Conservation (phyloP, 2,329 filamentous ascomycete genomes). For the Botrytis elliptica region DNA sequence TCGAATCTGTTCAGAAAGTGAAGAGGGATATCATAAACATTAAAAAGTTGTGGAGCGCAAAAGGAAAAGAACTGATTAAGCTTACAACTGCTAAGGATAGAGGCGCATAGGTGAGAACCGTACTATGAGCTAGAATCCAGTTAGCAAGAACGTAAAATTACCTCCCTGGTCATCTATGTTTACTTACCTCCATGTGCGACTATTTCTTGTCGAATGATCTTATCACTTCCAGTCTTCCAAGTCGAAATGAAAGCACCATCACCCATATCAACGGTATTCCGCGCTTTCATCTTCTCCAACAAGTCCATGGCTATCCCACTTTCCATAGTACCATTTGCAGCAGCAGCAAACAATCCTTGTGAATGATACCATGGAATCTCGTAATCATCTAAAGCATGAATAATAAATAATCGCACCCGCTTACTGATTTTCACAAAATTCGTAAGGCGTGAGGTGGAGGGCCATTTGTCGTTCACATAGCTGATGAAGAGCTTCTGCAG, state of each 20-base stretch:
- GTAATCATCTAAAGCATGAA: conserved; percentile 78
- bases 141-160: conserved; percentile 21
- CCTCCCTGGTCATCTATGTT: conserved; percentile 18
- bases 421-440: conserved; percentile 54
- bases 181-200: conserved; percentile 38
- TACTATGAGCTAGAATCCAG: conserved; percentile 60
- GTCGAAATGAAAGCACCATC: conserved; percentile 38
- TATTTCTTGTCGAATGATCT: conserved; percentile 39
- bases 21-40: background rate
- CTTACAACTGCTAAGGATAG: conserved; percentile 57
- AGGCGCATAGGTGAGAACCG: conserved; percentile 63
- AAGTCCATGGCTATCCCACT: conserved; percentile 36
- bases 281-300: conserved; percentile 37
- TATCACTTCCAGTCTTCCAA: conserved; percentile 37
- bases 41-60: background rate
- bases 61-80: background rate
- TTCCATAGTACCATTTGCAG: conserved; percentile 51
- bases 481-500: conserved; percentile 60
- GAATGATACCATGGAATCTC: conserved; percentile 78
- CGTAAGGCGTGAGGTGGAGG: conserved; percentile 64
- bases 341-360: conserved; percentile 60
- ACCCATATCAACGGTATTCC: conserved; percentile 37
- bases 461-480: conserved; percentile 78
- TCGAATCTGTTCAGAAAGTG: background rate
- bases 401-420: conserved; percentile 63